Conservation (phyloP, 805 yeast species). For the Yamadazyma insecticola region DNA sequence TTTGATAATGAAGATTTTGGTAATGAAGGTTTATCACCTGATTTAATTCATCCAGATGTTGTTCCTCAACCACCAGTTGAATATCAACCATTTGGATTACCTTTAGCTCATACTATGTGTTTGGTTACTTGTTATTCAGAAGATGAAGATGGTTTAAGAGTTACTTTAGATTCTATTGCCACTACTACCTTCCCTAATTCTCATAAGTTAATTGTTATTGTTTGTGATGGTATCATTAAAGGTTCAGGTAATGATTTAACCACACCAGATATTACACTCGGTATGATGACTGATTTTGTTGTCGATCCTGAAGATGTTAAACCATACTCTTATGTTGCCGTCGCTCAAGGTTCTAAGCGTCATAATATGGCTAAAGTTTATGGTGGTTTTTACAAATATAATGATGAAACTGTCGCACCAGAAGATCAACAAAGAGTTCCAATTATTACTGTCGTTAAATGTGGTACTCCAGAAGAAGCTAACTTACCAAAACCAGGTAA, state of each 20-base stretch:
- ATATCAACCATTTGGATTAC: conserved; percentile 82
- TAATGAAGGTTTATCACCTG: conserved; percentile 50
- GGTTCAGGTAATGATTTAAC: conserved; percentile 87
- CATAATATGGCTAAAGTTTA: conserved; percentile 98
- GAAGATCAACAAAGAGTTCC: conserved; percentile 88
- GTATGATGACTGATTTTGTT: conserved; percentile 73
- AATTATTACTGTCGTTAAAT: conserved; percentile 70
- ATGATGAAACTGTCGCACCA: conserved; percentile 65
- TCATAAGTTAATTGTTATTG: conserved; percentile 77
- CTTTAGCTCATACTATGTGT: conserved; percentile 47
- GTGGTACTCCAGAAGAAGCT: conserved; percentile 82
- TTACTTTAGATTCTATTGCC: conserved; percentile 89
- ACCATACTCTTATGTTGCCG: conserved; percentile 89
- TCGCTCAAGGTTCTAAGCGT: conserved; percentile 88
- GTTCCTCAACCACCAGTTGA: conserved; percentile 89
- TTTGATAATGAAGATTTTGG: conserved; percentile 32
- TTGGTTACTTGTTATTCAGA: conserved; percentile 92
- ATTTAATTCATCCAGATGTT: conserved; percentile 66
- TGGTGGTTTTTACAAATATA: conserved; percentile 88
- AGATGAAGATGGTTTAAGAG: conserved; percentile 78
- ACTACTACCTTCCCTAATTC: conserved; percentile 95
- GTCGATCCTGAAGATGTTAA: conserved; percentile 69
- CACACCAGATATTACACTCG: conserved; percentile 86
- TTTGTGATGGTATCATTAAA: conserved; percentile 92
- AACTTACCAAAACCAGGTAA: conserved; percentile 73